Percentiles rank a stretch among this genome's conserved stretches.
These are phyloP conservation scores for Coemansia sp. DNA, from an alignment of 192 early-diverging fungal species.

Conservation along the genomic window DNA sequence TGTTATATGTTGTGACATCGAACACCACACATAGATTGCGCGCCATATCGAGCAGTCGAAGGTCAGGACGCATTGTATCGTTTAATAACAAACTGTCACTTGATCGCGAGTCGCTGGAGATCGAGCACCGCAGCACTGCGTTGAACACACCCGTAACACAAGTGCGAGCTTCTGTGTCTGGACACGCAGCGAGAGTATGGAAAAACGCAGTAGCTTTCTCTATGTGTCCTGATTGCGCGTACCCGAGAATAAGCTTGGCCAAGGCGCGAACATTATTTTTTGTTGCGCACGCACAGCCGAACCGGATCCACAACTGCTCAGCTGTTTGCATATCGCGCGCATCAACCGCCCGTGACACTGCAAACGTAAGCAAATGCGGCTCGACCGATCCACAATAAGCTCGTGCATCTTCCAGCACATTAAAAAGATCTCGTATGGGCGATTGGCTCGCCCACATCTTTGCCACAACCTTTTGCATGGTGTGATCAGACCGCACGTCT, in stretches of 20 bases:
- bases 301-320: conserved; percentile 9
- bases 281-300: conserved; percentile 1
- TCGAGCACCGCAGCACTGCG: conserved; percentile 16
- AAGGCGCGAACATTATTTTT: conserved; percentile 27
- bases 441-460: background rate
- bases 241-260: conserved; percentile 25
- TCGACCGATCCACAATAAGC: background rate
- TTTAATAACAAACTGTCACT: background rate
- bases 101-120: background rate
- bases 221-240: conserved; percentile 8
- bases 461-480: background rate
- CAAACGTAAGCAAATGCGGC: conserved; percentile 17
- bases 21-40: conserved; percentile 1
- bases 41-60: conserved; percentile 14
- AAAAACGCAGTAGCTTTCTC: conserved; percentile 16
- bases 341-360: conserved; percentile 17
- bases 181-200: conserved; percentile 1
- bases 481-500: background rate
- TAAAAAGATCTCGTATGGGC: background rate
- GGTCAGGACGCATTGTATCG: conserved; percentile 5
- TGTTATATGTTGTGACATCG: conserved; percentile 24
- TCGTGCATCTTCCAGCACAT: background rate
- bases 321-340: conserved; percentile 10
- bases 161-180: background rate
- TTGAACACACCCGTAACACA: conserved; percentile 18